Evolutionary conservation across 257 asterid genomes (phyloP), one percentile per base, ranked within the genome.

Genomic region (Vinca minor): DNA sequence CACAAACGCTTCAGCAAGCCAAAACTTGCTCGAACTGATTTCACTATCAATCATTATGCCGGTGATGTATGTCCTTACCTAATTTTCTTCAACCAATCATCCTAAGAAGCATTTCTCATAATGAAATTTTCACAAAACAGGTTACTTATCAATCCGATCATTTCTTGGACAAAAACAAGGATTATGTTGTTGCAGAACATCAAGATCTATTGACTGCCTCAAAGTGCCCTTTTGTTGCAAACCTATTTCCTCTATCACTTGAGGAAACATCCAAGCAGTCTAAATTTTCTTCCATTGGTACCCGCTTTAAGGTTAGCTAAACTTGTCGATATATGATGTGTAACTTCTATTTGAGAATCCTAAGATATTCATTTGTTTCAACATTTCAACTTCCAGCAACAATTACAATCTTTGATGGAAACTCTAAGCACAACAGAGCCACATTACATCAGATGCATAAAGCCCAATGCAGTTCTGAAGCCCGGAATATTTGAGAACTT

Each of bases 1-100:
- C 89, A 89, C 83, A 89, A 85, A 68, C 92, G 98, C 56, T 92
- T 92, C 71, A 89, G 85, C 87, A 92, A 92, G 81, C 96, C 94
- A 41, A 92, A 92, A 77, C 95, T 92, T 70, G 83, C 98, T 62
- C 82, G 82, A 45, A 86, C 96, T 47, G 95, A 78, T 71, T 92
- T 92, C 83, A 92, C 87, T 11, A 81, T 92, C 76, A 83, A 85
- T 70, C 98, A 92, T 71, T 92, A 92, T 71, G 98, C 98, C 61
- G 96, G 96, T 77, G 96, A 92, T 73, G 98, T 91, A 83, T 46
- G 95, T 78, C 56, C 7, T 31, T 23, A n/a, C 21, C 35, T 8
- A n/a, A 62, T 61, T 15, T 34, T 50, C 48, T 34, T 36, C 45
- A 74, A 74, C 63, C 54, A 48, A 41, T 72, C 61, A 60, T 64